A percentile compares a stretch with the other conserved stretches of the same genome.
Conservation (phyloP, 2,329 filamentous ascomycete species). For the Pleurostoma richardsiae region DNA sequence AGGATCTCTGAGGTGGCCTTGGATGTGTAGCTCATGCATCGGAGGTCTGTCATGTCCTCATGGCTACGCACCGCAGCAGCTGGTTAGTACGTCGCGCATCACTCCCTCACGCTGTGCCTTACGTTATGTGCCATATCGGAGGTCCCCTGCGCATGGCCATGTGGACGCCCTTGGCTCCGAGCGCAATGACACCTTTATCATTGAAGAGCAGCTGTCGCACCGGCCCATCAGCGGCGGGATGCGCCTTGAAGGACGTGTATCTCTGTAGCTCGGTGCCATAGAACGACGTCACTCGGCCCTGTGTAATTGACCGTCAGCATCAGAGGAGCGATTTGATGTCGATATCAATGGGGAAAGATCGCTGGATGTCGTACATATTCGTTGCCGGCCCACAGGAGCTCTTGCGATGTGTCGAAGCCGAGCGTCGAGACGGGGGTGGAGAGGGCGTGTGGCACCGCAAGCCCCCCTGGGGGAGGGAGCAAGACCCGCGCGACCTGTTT, state of each 20-base stretch:
- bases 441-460: conserved; percentile 44
- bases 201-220: conserved; percentile 89
- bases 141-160: conserved; percentile 79
- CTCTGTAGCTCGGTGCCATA: conserved; percentile 78
- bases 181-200: conserved; percentile 81
- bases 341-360: not conserved
- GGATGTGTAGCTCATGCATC: conserved; percentile 93
- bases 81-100: conserved; percentile 2
- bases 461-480: conserved; percentile 68
- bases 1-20: conserved; percentile 79
- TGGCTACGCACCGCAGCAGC: conserved; percentile 37
- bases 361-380: conserved; percentile 62
- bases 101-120: conserved; percentile 22
- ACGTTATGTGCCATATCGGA: conserved; percentile 84
- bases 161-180: conserved; percentile 80
- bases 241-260: conserved; percentile 87
- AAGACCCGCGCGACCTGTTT: conserved; percentile 72
- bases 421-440: conserved; percentile 68
- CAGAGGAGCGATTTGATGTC: not conserved
- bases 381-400: conserved; percentile 90
- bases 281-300: conserved; percentile 89
- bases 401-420: conserved; percentile 83
- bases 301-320: not conserved
- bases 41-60: conserved; percentile 76
- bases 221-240: conserved; percentile 66